Base-by-base conservation (phyloP, 768 basidiomycete genomes). In the Amylocystis lapponica region DNA sequence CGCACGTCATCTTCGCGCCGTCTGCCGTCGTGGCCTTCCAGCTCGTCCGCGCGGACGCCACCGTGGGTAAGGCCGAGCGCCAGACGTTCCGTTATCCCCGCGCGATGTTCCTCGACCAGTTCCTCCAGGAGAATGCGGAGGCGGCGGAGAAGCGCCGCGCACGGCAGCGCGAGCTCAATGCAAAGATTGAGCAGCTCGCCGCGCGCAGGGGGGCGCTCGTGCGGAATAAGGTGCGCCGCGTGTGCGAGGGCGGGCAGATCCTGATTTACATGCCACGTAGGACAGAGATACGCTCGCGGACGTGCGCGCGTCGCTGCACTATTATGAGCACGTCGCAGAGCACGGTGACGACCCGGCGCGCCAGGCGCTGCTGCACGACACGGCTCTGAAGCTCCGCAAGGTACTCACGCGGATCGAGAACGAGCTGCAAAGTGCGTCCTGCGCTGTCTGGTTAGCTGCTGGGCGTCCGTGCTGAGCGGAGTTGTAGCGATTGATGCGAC, bases 91-190 rank as follows among this genome's bases (percentile, higher is more conserved):
- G 57, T 12, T 91, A 74, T 51, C 86, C 87, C 2, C 76, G 74
- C 50, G 66, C 68, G 16, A 66, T 91, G 36, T 87, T 78, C 57
- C 66, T 90, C 35, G 88, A 91, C 55, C 76, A 79, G 39, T 91
- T 87, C 51, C 50, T 89, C 49, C 68, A 68, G 37, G 69, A 72
- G 38, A 86, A 85, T 31, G 51, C 75, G 4, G 68, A 69, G 7
- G 52, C 72, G 21, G 66, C 71, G 11, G 58, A 61, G 12, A 53
- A 56, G 35, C 70, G 68, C 51, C 52, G 66, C 25, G 46, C 9
- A 31, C 47, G 62, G 32, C 66, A 62, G 51, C 57, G 62, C 11
- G 63, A 70, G 21, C 67, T 81, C 41, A 47, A 65, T 6, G 66
- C 64, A 14, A 71, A 82, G 42, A 71, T 81, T 19, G 65, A 70